Base-by-base conservation (phyloP, 2,329 filamentous ascomycete species). In the Xylariaceae sp. region DNA sequence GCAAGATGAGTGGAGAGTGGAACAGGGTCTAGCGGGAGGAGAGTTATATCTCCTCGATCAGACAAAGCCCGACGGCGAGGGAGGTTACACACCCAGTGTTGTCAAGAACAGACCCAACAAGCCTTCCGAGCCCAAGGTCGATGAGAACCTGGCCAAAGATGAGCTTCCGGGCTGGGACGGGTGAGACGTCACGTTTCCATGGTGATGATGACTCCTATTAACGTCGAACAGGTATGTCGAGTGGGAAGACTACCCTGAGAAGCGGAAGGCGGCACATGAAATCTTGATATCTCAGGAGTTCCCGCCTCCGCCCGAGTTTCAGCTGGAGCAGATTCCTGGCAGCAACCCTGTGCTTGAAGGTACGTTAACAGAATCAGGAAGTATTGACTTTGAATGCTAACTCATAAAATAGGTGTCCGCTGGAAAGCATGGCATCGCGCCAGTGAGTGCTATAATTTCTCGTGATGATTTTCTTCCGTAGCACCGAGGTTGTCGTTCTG, bases 201-300 rank as follows among this genome's bases (percentile, higher is more conserved):
- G 2, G 17, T 2, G 9, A 30, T 2, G 51, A 55, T 48, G 71
- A 15, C 45, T 51, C 53, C 62, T 57, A 54, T 53, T 51, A 71
- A 13, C 45, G 47, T 56, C 62, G 75, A 1, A 4, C 42, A 69
- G 82, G 6, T 89, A 88, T 61, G 77, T 90, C 4, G 86, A 88
- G 67, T 88, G 86, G 86, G 86, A 88, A 68, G 78, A 83, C 10
- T 87, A 88, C 56, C 86, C 87, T 0, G 84, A 88, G 52, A 89
- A 88, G 72, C 87, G 87, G 67, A 78, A 76, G 30, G 74, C 79
- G 51, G 86, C 83, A 0, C 78, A 80, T 51, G 77, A 82, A 57
- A 80, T 87, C 52, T 68, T 87, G 11, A 73, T 74, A 23, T 74
- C 74, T 54, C 80, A 84, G 53, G 72, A 80, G 60, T 80, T 86